Base-by-base conservation (phyloP, 1,284 basidiomycete genomes). In the Boletus albobrunnescens region DNA sequence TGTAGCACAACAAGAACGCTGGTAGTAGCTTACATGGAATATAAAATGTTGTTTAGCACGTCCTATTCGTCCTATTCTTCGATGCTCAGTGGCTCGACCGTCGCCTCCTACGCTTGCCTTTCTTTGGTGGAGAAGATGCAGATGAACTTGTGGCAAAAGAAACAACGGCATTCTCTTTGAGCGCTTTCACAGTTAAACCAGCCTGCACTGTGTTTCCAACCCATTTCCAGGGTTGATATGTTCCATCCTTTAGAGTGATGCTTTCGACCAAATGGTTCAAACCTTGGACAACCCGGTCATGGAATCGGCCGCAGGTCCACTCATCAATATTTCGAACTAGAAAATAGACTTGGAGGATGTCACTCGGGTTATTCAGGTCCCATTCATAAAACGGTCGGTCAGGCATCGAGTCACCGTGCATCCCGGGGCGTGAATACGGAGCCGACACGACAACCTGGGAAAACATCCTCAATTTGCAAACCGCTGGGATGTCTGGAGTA, bases 301-400 rank as follows among this genome's bases (percentile, higher is more conserved):
- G 58, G 58, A 81, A 79, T 6, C 62, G 58, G 35, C 61, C 60
- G 4, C 64, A 63, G 3, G 76, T 79, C 77, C 76, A 81, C 20
- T 56, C 54, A 49, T 81, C 78, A 47, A 81, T 71, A 51, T 80
- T 79, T 36, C 71, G 69, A 41, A 80, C 64, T n/a, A 80, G 60
- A 49, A 79, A 71, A 61, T 72, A 79, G 9, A 81, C 69, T 46
- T 72, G 56, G 4, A 80, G 59, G 40, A 77, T 77, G 47, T 77
- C 71, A 30, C 60, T 59, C 0, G 77, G 72, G 11, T 60, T 53
- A 30, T 72, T 66, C 33, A 81, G 56, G 20, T 71, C 56, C 78
- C 79, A 80, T 52, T 78, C 73, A 48, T 75, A 69, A 56, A 74
- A 78, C 7, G 63, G 55, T 17, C 47, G 49, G 24, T 51, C 60